These are phyloP conservation scores for Claviceps monticola DNA, from an alignment of 2,329 filamentous ascomycete species.

Conservation along the genomic window DNA sequence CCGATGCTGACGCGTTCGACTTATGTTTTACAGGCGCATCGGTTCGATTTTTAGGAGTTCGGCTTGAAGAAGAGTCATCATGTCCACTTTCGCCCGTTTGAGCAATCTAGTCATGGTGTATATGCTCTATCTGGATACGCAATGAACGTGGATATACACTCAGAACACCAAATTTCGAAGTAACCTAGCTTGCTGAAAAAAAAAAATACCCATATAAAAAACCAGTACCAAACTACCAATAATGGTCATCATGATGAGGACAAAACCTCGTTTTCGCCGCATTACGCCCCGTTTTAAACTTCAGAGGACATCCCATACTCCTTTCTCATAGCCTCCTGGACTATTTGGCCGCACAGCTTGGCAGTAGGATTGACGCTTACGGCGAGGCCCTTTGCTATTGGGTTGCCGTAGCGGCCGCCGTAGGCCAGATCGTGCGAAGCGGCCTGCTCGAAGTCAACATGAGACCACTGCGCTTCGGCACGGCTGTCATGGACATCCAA, in stretches of 20 bases:
- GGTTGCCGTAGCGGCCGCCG: constrained; percentile 51
- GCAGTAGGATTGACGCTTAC: constrained; percentile 55
- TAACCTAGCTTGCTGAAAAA: background rate
- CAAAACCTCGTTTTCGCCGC: background rate
- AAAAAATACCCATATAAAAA: no score
- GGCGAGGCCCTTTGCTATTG: constrained; percentile 48
- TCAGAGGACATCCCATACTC: constrained; percentile 44
- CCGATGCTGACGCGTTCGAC: background rate
- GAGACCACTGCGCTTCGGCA: constrained; percentile 35
- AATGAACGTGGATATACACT: no score
- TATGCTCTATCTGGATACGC: no score
- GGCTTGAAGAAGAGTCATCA: no score
- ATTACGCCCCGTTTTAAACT: constrained; percentile 9
- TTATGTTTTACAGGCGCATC: constrained; percentile 13
- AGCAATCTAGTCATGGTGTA: no score
- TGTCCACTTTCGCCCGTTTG: no score
- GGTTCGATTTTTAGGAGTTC: background rate
- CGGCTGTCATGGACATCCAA: constrained; percentile 26
- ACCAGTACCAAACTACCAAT: no score
- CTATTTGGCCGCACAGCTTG: constrained; percentile 56
- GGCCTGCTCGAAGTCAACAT: constrained; percentile 45
- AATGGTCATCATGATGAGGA: background rate
- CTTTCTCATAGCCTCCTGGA: constrained; percentile 55
- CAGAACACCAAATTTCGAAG: no score
- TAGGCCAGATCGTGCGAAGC: constrained; percentile 50